Evolutionary conservation across 2,329 filamentous ascomycete genomes (phyloP).

Genomic region (Exophiala oligosperma): DNA sequence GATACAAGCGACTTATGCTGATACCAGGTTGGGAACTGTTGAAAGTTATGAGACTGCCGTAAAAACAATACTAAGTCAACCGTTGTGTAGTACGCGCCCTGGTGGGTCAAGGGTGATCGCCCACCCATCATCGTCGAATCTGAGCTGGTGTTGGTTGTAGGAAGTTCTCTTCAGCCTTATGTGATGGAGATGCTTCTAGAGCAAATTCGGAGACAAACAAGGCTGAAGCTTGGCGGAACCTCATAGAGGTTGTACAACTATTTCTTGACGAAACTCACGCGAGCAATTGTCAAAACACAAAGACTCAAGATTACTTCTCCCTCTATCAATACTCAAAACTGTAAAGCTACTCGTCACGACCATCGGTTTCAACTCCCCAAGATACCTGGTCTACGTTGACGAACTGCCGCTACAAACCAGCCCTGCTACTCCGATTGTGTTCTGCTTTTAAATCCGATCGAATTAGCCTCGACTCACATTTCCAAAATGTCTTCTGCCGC

Average conservation of each 20-base stretch:
- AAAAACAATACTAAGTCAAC: too few relatives aligned
- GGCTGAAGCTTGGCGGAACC: not conserved
- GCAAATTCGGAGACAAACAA: not conserved
- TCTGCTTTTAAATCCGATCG: not conserved
- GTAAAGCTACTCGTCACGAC: not conserved
- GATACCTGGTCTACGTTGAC: too few relatives aligned
- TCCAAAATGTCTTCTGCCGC: slow-evolving; percentile 22
- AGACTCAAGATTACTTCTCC: not conserved
- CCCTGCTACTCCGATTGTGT: slow-evolving; percentile 1
- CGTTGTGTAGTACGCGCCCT: too few relatives aligned
- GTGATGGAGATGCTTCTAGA: not conserved
- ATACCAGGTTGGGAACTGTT: too few relatives aligned
- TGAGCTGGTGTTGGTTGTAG: too few relatives aligned
- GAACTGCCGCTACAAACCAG: too few relatives aligned
- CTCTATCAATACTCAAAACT: not conserved
- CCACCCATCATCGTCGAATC: too few relatives aligned
- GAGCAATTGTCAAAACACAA: not conserved
- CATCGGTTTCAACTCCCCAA: too few relatives aligned
- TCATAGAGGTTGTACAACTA: not conserved
- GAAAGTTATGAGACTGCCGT: too few relatives aligned
- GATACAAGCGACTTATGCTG: too few relatives aligned
- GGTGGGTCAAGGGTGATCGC: too few relatives aligned
- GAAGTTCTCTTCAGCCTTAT: not conserved
- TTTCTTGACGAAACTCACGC: not conserved
- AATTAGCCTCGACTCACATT: not conserved